These are phyloP conservation scores for Paraurostyla sp. DNA, from an alignment of 73 alveolate species.

Conservation along the genomic window DNA sequence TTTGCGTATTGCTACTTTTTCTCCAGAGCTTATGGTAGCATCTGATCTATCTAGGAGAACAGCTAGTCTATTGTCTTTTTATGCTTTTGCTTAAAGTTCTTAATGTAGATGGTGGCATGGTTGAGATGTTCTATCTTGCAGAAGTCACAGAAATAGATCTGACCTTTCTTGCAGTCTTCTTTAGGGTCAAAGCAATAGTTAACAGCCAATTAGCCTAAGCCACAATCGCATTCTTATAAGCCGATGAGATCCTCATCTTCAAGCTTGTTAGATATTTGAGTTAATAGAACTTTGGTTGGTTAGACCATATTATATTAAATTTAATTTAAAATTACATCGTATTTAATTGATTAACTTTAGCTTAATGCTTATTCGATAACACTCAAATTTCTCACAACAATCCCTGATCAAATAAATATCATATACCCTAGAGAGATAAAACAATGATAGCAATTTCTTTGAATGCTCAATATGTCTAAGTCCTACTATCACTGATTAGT, in stretches of 20 bases:
- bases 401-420: no score
- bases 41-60: background rate
- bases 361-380: no score
- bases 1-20: background rate
- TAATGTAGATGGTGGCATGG: background rate
- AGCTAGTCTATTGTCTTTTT: background rate
- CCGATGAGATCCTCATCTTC: background rate
- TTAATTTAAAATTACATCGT: no score
- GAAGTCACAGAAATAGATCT: background rate
- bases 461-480: background rate
- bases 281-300: no score
- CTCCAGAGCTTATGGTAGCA: background rate
- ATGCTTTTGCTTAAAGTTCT: background rate
- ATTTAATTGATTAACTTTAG: no score
- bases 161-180: background rate
- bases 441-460: no score
- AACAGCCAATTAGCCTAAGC: background rate
- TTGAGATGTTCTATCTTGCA: background rate
- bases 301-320: no score
- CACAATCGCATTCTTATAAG: background rate
- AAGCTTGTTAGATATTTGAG: background rate
- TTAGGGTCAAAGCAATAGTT: background rate
- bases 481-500: background rate
- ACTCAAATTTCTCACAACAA: no score
- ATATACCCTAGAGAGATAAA: no score